Base-by-base conservation (phyloP, 768 basidiomycete species). In the Lactarius deliciosus region DNA sequence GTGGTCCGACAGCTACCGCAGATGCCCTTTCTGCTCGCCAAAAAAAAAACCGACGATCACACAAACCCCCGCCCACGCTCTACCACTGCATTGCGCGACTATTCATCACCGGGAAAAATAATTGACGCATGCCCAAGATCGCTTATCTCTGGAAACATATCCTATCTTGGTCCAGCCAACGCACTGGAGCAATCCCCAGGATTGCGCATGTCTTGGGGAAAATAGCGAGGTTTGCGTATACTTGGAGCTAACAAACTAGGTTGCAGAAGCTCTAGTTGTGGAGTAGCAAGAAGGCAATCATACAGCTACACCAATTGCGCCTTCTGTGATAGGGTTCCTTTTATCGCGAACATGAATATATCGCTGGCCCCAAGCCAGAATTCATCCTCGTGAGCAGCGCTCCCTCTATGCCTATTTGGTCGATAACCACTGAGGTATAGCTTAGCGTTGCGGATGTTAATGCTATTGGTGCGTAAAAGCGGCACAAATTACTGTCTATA, bases 341-440 rank as follows among this genome's bases (percentile, higher is more conserved):
- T 50, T 28, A 20, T 28, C 16, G 38, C 25, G 32, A 32, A 60
- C 60, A n/a, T 22, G 32, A 32, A 60, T 43, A n/a, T 32, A 30
- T 60, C 32, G 13, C 11, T 32, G n/a, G 10, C n/a, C 3, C 10
- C 41, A 60, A 16, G 11, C 11, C 25, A 50, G 25, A 25, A 25
- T 16, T 16, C 13, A 7, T 53, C 25, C 50, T 53, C 50, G 13
- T 6, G 25, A 53, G 22, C 50, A 53, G 50, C 25, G 13, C 50
- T 53, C 50, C 15, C 50, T 53, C 13, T 15, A 47, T 1, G 59
- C 22, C 13, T 25, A 30, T 45, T 53, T 8, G 47, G 11, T 60
- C 45, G 41, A 60, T 43, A 57, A 20, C 57, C 65, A 53, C n/a
- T 47, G 65, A 66, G 57, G 57, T n/a, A 58, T 22, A 66, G 22